Base-by-base conservation (phyloP, 345 rosid genomes). In the Salix purpurea region DNA sequence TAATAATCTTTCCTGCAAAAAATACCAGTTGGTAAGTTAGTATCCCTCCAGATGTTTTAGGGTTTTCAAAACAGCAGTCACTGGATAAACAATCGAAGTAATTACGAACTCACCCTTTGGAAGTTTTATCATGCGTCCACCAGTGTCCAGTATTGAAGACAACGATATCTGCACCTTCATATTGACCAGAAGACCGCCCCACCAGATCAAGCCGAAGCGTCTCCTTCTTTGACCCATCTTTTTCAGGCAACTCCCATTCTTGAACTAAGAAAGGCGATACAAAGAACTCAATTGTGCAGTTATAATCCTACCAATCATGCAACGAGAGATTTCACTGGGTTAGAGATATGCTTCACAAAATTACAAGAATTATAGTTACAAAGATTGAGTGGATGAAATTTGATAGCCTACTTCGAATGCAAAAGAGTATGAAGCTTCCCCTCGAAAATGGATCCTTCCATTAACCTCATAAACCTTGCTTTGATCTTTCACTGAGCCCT, bases 101-200 rank as follows among this genome's bases (percentile, higher is more conserved):
- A 71, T 6, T 26, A 76, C 14, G 16, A 18, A 65, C 81, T 64
- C 79, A 96, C 99, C 99, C 99, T 85, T 77, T 84, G 32, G 98
- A 86, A 69, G 99, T 96, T 82, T 96, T 96, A 11, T 96, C 98
- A 74, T 96, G 99, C 82, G 98, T 96, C 99, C 99, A 93, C 99
- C 99, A 96, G 62, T 96, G 99, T 30, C 99, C 99, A 0, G 99
- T 96, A 69, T 96, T 96, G 86, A 93, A 96, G 71, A 96, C 79
- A 65, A 96, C 82, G 62, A 93, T 80, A 74, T 96, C 95, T 1
- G 97, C 98, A 44, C 67, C 82, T 81, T 84, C 93, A 77, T 96
- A 96, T 72, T 82, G 87, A 73, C 88, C 87, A 0, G 94, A 89
- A 1, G 95, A 89, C 83, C 85, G 88, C 34, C 97, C 94, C 0